Evolutionary conservation across 1,284 basidiomycete species (phyloP).

Genomic region (Afroboletus lepidellus): DNA sequence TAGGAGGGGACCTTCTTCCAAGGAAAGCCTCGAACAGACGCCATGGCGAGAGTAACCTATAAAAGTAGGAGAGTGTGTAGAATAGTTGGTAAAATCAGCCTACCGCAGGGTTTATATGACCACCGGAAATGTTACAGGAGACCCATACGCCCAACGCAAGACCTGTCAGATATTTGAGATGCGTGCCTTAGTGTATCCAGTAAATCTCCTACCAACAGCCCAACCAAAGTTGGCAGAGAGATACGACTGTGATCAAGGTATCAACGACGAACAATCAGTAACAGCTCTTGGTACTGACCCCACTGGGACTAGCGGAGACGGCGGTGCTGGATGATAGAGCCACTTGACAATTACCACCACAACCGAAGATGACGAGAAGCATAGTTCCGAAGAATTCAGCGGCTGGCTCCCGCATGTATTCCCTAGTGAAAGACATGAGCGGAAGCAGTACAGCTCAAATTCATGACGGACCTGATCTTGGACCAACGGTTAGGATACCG

Average conservation of each 20-base stretch:
- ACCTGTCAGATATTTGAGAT: constrained; percentile 29
- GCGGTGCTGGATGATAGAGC: constrained; percentile 50
- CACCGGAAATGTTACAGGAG: constrained; percentile 66
- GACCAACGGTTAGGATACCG: constrained; percentile 56
- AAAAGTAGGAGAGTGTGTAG: background rate
- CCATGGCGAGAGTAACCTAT: constrained; percentile 68
- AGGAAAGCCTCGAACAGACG: constrained; percentile 71
- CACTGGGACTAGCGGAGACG: constrained; percentile 55
- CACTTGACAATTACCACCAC: constrained; percentile 63
- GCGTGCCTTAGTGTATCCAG: background rate
- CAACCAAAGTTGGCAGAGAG: constrained; percentile 64
- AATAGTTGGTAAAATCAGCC: constrained; percentile 18
- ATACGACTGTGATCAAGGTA: constrained; percentile 43
- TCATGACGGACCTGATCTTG: constrained; percentile 47
- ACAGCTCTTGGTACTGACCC: constrained; percentile 46
- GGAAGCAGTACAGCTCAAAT: background rate
- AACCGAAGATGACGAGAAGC: constrained; percentile 66
- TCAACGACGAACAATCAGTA: background rate
- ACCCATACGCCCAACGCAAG: constrained; percentile 67
- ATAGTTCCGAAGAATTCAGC: constrained; percentile 72
- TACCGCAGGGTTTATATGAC: constrained; percentile 78
- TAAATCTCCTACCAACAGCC: constrained; percentile 50
- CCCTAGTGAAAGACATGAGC: constrained; percentile 25
- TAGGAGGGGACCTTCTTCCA: constrained; percentile 77
- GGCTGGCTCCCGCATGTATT: constrained; percentile 55